phyloP scores from a whole-genome alignment of 345 rosid species.

The Reutealis trisperma region DNA sequence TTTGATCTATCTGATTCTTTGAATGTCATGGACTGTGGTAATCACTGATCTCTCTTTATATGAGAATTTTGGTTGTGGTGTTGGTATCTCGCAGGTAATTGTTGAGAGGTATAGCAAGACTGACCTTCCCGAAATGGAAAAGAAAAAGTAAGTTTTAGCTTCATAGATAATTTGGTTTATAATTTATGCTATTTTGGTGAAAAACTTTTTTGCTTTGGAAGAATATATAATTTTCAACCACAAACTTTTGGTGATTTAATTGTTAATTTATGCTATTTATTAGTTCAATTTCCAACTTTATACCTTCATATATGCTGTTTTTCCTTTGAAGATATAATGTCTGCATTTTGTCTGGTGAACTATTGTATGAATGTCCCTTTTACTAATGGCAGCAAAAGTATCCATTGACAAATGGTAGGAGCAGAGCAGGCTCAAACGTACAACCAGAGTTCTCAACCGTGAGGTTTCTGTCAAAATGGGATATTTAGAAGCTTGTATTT shows the following conservation, averaged over 20 bases:
- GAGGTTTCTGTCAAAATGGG: background rate
- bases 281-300: no score
- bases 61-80: background rate
- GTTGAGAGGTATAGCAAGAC: constrained; percentile 72
- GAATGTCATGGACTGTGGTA: background rate
- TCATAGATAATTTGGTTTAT: no score
- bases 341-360: no score
- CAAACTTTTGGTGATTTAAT: no score
- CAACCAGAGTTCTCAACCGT: no score
- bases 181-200: no score
- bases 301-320: no score
- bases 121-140: constrained; percentile 75
- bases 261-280: no score
- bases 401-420: background rate
- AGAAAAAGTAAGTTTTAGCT: constrained; percentile 59
- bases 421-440: background rate
- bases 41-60: background rate
- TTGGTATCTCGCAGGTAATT: constrained; percentile 49
- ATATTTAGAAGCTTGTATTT: background rate
- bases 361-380: background rate
- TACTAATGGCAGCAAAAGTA: background rate
- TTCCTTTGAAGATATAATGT: no score
- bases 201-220: background rate
- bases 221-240: background rate
- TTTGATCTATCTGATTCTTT: background rate